Percentiles rank a stretch among this genome's conserved stretches.
Evolutionary conservation across 805 yeast species (phyloP).

Genomic region (Ogataea paraovalis): DNA sequence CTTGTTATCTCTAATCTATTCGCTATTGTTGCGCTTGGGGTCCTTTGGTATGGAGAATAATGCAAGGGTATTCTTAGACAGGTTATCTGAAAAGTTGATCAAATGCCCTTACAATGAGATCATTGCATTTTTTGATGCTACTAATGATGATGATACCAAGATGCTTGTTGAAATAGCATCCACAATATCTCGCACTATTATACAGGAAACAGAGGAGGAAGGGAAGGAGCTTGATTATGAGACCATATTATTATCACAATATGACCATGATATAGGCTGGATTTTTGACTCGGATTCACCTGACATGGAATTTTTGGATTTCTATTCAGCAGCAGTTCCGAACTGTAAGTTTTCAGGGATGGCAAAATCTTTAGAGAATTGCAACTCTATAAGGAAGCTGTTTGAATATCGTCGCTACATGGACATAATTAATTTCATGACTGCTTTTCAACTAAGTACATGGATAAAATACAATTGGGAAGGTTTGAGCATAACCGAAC

Average conservation of each 20-base stretch:
- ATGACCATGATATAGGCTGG: not conserved
- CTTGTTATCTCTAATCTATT: conserved; percentile 9
- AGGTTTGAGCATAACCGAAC: not conserved
- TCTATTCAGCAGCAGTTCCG: not conserved
- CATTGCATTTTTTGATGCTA: not conserved
- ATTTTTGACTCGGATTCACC: not conserved
- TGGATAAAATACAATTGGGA: not conserved
- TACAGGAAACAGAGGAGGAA: not conserved
- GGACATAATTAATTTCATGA: not conserved
- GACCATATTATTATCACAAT: not conserved
- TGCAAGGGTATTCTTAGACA: not conserved
- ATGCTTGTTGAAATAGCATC: not conserved
- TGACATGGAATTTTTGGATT: not conserved
- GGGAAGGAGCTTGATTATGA: not conserved
- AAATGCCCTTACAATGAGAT: not conserved
- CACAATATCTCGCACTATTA: not conserved
- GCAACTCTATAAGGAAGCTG: not conserved
- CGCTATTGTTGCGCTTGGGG: not conserved
- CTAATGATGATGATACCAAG: not conserved
- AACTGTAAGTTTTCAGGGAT: not conserved
- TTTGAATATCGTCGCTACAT: not conserved
- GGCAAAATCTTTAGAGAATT: not conserved
- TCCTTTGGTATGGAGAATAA: not conserved
- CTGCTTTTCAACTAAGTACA: not conserved
- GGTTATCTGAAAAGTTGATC: not conserved